Evolutionary conservation across 2,329 filamentous ascomycete species (phyloP).

Genomic region (Pyricularia pennisetigena): DNA sequence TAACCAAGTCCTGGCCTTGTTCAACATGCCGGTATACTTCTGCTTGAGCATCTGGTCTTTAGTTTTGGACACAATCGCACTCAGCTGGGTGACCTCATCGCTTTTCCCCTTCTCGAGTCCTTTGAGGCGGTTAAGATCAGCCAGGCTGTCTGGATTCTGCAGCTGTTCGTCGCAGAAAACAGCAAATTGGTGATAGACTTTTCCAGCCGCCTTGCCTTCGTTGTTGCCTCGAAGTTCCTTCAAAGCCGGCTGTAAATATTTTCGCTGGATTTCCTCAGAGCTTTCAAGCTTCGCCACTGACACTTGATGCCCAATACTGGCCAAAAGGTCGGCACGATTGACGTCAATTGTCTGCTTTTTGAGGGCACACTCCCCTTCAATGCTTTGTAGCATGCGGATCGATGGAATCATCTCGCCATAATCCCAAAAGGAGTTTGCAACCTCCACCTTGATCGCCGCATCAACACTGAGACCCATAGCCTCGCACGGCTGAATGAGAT

Average conservation of each 20-base stretch:
- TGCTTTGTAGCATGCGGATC: constrained; percentile 74
- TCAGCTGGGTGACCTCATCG: constrained; percentile 68
- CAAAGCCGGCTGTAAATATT: constrained; percentile 77
- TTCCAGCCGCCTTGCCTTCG: constrained; percentile 64
- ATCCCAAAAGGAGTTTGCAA: constrained; percentile 87
- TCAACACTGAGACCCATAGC: constrained; percentile 67
- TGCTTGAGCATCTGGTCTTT: constrained; percentile 42
- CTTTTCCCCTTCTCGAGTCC: constrained; percentile 72
- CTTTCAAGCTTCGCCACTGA: constrained; percentile 87
- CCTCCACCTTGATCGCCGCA: constrained; percentile 68
- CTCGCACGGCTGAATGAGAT: constrained; percentile 61
- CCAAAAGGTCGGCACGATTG: constrained; percentile 69
- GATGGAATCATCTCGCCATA: constrained; percentile 84
- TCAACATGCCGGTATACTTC: constrained; percentile 49
- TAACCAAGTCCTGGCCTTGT: constrained; percentile 77
- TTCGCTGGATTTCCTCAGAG: constrained; percentile 78
- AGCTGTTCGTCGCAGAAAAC: constrained; percentile 92
- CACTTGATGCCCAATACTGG: constrained; percentile 79
- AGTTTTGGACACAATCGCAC: constrained; percentile 43
- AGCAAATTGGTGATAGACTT: constrained; percentile 92
- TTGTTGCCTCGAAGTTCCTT: constrained; percentile 63
- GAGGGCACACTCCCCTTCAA: constrained; percentile 52
- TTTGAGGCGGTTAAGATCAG: constrained; percentile 74
- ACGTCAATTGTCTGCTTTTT: constrained; percentile 62
- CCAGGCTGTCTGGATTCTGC: constrained; percentile 72